Conservation (phyloP, 2,329 filamentous ascomycete genomes). For the Claviceps sp. region DNA sequence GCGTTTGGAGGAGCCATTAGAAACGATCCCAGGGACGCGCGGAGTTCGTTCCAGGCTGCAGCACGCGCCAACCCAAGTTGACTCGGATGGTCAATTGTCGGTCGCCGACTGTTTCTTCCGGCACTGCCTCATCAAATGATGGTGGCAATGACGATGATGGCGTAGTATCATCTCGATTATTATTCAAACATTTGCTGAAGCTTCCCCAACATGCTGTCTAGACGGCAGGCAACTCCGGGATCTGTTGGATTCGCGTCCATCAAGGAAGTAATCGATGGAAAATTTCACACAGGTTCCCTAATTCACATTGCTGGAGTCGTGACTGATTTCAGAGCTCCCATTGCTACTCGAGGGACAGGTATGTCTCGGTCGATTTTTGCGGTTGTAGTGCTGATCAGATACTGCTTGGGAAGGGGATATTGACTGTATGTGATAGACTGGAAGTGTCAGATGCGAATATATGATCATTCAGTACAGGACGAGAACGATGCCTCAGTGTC, state of each 20-base stretch:
- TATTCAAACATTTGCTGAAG: background rate
- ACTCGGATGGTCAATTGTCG: background rate
- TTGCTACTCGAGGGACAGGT: constrained; percentile 38
- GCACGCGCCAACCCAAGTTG: background rate
- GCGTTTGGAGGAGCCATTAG: background rate
- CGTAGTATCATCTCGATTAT: background rate
- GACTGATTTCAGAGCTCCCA: constrained; percentile 46
- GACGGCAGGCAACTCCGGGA: constrained; percentile 6
- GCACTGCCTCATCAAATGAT: background rate
- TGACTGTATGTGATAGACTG: constrained; percentile 29
- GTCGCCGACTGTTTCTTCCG: background rate
- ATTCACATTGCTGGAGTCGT: constrained; percentile 59
- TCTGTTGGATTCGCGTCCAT: constrained; percentile 16
- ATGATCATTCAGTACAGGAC: constrained; percentile 41
- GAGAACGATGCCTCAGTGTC: constrained; percentile 21
- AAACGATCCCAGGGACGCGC: background rate
- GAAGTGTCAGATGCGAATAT: constrained; percentile 47
- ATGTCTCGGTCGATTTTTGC: constrained; percentile 8
- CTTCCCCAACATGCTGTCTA: background rate
- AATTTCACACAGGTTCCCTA: constrained; percentile 13
- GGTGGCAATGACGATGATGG: background rate
- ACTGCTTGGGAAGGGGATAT: background rate
- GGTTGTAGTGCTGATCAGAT: background rate
- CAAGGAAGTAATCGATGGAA: constrained; percentile 29
- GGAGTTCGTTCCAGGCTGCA: background rate